Conservation (phyloP, 371 early-diverging fungal species). For the Mortierella sp. region DNA sequence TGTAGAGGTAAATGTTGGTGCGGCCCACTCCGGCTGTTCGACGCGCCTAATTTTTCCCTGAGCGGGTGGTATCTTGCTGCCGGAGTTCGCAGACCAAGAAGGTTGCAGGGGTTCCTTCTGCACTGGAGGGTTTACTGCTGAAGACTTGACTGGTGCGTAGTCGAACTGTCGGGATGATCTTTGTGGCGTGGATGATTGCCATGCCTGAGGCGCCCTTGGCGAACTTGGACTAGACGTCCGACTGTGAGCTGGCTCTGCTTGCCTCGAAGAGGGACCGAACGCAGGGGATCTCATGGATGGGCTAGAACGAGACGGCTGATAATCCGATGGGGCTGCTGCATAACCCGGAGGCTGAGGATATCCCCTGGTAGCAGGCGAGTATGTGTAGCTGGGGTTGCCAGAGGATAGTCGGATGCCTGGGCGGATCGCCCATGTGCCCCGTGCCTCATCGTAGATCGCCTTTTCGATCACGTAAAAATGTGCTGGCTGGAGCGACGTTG, state of each 20-base stretch:
- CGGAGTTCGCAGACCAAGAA: neutral
- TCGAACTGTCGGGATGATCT: no score
- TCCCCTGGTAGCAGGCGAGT: neutral
- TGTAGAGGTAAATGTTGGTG: constrained; percentile 13
- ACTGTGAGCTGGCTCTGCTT: no score
- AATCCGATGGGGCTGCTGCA: no score
- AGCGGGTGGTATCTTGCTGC: neutral
- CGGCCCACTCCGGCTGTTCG: constrained; percentile 23
- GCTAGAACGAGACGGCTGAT: no score
- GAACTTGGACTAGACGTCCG: no score
- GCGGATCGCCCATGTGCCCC: constrained; percentile 11
- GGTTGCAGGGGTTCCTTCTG: neutral
- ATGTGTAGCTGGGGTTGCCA: neutral
- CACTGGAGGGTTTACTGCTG: neutral
- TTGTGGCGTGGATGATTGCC: no score
- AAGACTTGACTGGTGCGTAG: no score
- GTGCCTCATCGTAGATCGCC: constrained; percentile 16
- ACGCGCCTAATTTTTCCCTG: neutral
- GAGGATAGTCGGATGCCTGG: neutral
- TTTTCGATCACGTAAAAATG: constrained; percentile 19
- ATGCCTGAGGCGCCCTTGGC: no score
- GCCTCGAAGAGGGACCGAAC: no score
- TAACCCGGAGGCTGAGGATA: neutral
- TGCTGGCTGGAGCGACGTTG: neutral
- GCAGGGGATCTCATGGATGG: no score